Evolutionary conservation across 2,329 filamentous ascomycete genomes (phyloP), one percentile per base, ranked within the genome.

Genomic region (Trichophyton simii): DNA sequence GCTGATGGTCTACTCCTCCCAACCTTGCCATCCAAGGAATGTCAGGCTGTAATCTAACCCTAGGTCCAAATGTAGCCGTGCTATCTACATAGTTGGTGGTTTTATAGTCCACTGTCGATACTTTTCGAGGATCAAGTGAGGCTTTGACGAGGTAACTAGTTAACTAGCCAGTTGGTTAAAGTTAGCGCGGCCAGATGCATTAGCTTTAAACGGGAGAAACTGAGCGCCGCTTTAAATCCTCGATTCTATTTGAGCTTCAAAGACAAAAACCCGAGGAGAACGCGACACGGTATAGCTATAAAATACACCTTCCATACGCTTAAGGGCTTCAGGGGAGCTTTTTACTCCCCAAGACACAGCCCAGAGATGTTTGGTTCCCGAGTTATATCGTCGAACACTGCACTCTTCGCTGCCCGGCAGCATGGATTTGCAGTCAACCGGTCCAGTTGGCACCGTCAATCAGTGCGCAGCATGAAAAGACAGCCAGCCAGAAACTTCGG

Each of bases 341-440:
- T 0, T 15, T 11, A 22, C 15, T 9, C 46, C 22, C 25, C 22
- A 22, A 31, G 11, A 31, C 3, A 28, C 5, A 9, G 13, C 8
- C 9, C 36, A 42, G 58, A 18, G 31, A 65, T 65, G 63, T 62
- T 64, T 54, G 52, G 58, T 4, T 59, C 61, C 34, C 64, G 61
- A 25, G 41, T 60, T 42, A 48, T 61, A 25, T 36, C 60, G 20
- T 60, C 64, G 15, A 62, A 46, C n/a, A 59, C 63, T 20, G 31
- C 48, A 11, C 60, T 52, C 13, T 38, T 61, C 9, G 50, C 63
- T 41, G 46, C 42, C 9, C 52, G 42, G 28, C 22, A 41, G 20
- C 57, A 59, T 11, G 63, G 52, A 22, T 52, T 61, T 3, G 36
- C 11, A 18, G 20, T 28, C 11, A 22, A 54, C 25, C 28, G 34